These are phyloP conservation scores for Aureobasidium sp. DNA, from an alignment of 2,329 filamentous ascomycete genomes.

Conservation along the genomic window DNA sequence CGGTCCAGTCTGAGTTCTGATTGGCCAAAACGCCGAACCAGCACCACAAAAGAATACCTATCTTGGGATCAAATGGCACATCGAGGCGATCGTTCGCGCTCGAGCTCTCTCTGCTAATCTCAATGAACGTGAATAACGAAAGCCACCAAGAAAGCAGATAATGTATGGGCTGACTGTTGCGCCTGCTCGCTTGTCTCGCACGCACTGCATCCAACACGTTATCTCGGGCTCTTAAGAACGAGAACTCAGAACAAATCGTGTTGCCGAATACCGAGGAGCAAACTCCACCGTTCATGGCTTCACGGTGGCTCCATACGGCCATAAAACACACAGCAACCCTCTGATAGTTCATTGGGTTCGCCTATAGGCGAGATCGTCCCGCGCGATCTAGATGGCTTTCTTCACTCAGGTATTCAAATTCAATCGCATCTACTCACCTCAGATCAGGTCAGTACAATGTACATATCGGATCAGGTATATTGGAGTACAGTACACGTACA, in stretches of 20 bases:
- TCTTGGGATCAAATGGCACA: not conserved
- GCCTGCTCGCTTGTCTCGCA: not conserved
- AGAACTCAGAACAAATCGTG: not conserved
- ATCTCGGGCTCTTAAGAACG: not conserved
- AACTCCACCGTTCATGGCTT: not conserved
- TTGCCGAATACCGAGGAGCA: not conserved
- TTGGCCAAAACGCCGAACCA: not conserved
- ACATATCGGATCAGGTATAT: too few species aligned
- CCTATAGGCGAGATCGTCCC: not conserved
- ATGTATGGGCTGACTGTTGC: constrained; percentile 2
- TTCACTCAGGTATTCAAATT: too few species aligned
- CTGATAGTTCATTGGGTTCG: not conserved
- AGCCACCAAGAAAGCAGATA: not conserved
- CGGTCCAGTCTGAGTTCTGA: not conserved
- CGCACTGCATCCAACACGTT: not conserved
- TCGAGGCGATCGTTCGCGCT: not conserved
- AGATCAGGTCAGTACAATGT: too few species aligned
- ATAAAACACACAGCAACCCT: not conserved
- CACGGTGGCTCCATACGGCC: too few species aligned
- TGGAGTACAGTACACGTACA: too few species aligned
- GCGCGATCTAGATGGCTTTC: not conserved
- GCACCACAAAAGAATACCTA: too few species aligned
- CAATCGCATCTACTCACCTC: not conserved
- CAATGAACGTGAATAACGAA: not conserved
- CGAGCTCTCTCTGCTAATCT: not conserved